Evolutionary conservation across 768 basidiomycete genomes (phyloP).

Genomic region (Suillus weaverae): DNA sequence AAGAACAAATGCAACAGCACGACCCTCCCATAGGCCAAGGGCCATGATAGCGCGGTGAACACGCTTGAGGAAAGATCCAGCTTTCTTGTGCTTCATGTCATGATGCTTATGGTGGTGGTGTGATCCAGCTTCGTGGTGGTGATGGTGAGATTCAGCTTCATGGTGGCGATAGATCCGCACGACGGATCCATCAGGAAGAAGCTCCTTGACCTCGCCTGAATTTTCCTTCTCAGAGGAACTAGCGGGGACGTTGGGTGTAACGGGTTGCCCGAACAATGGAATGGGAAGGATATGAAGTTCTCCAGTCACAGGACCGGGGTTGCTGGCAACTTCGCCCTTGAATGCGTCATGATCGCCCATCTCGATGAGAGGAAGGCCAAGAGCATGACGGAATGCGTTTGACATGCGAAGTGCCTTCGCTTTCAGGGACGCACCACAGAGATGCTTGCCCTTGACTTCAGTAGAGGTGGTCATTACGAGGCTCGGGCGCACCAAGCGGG

Average conservation of each 20-base stretch:
- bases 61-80: constrained; percentile 53
- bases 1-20: constrained; percentile 80
- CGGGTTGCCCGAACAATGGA: constrained; percentile 31
- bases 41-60: constrained; percentile 64
- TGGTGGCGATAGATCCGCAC: constrained; percentile 15
- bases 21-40: constrained; percentile 81
- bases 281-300: constrained; percentile 33
- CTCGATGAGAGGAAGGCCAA: constrained; percentile 55
- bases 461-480: constrained; percentile 11
- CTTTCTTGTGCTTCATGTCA: constrained; percentile 17
- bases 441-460: constrained; percentile 21
- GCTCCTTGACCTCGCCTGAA: constrained; percentile 5
- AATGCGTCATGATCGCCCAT: constrained; percentile 10
- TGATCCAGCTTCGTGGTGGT: constrained; percentile 19
- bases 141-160: constrained; percentile 17
- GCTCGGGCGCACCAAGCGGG: constrained; percentile 17
- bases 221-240: not conserved
- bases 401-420: constrained; percentile 53
- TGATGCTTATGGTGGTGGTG: constrained; percentile 28
- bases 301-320: constrained; percentile 20
- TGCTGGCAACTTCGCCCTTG: constrained; percentile 8
- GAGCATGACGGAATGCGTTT: constrained; percentile 53
- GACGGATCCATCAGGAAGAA: constrained; percentile 6
- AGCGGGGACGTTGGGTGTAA: constrained; percentile 6
- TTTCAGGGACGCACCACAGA: constrained; percentile 38